A percentile compares a stretch with the other conserved stretches of the same genome.
Conservation (phyloP, 2,329 filamentous ascomycete species). For the Metarhizium sp. region DNA sequence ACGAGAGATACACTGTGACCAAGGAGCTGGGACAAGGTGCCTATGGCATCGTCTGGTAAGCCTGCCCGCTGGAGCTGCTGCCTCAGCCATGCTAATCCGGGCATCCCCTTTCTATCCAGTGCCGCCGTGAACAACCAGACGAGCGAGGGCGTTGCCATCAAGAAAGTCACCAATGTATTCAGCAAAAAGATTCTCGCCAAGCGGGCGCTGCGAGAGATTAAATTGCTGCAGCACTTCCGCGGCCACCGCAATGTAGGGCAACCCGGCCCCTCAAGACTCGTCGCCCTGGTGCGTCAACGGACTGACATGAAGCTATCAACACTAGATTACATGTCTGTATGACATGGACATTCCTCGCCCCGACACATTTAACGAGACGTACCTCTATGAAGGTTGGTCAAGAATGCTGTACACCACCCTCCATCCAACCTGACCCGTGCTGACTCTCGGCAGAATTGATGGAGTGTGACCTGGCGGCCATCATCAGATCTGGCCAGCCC, state of each 20-base stretch:
- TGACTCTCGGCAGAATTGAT: slow-evolving; percentile 64
- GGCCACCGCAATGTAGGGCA: slow-evolving; percentile 70
- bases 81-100: too few species aligned
- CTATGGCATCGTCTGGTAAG: slow-evolving; percentile 96
- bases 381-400: slow-evolving; percentile 84
- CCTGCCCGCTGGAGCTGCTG: not conserved
- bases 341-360: slow-evolving; percentile 99
- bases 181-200: slow-evolving; percentile 99
- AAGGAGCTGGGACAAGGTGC: slow-evolving; percentile 98
- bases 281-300: not conserved
- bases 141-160: slow-evolving; percentile 91
- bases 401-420: too few species aligned
- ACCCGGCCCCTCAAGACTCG: not conserved
- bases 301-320: not conserved
- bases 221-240: slow-evolving; percentile 95
- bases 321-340: slow-evolving; percentile 92
- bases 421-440: not conserved
- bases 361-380: slow-evolving; percentile 98
- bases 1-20: slow-evolving; percentile 95
- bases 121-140: slow-evolving; percentile 88
- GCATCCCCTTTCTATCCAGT: slow-evolving; percentile 35
- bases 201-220: slow-evolving; percentile 95
- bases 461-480: slow-evolving; percentile 97
- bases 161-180: slow-evolving; percentile 99
- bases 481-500: slow-evolving; percentile 93